phyloP scores from a whole-genome alignment of 1,284 basidiomycete species.

The Fistulina hepatica region DNA sequence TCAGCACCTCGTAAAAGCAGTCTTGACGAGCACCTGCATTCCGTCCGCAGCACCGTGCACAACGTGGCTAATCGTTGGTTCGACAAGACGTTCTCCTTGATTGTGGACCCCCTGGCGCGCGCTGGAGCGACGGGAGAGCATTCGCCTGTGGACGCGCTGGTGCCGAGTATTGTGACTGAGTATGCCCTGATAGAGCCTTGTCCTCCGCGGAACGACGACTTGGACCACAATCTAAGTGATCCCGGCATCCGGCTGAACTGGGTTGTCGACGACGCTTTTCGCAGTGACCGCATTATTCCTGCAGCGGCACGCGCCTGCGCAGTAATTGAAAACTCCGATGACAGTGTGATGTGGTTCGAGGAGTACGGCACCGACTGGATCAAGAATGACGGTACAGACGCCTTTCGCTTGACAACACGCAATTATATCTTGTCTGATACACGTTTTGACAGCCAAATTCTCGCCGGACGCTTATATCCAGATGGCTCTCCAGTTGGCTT shows the following conservation, averaged over 20 bases:
- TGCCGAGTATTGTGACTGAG: constrained; percentile 86
- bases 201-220: constrained; percentile 25
- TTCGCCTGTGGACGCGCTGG: constrained; percentile 84
- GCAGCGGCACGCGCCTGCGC: constrained; percentile 50
- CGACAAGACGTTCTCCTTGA: constrained; percentile 81
- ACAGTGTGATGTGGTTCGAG: constrained; percentile 75
- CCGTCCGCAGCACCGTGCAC: constrained; percentile 53
- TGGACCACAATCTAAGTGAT: constrained; percentile 13
- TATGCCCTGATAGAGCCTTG: constrained; percentile 66
- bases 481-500: constrained; percentile 90
- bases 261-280: constrained; percentile 57
- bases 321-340: constrained; percentile 75
- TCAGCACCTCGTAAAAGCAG: constrained; percentile 24
- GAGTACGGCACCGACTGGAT: constrained; percentile 91
- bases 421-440: not conserved
- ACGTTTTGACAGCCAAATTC: constrained; percentile 64
- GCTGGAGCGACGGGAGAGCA: constrained; percentile 90
- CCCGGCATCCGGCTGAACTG: constrained; percentile 70
- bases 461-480: constrained; percentile 90
- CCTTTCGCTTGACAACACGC: constrained; percentile 4
- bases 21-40: constrained; percentile 73
- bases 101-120: constrained; percentile 79
- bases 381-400: constrained; percentile 54
- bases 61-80: constrained; percentile 83
- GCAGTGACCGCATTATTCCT: no score